Conservation (phyloP, 225 moss, liverwort and hornwort genomes). For the Neckera pumila region DNA sequence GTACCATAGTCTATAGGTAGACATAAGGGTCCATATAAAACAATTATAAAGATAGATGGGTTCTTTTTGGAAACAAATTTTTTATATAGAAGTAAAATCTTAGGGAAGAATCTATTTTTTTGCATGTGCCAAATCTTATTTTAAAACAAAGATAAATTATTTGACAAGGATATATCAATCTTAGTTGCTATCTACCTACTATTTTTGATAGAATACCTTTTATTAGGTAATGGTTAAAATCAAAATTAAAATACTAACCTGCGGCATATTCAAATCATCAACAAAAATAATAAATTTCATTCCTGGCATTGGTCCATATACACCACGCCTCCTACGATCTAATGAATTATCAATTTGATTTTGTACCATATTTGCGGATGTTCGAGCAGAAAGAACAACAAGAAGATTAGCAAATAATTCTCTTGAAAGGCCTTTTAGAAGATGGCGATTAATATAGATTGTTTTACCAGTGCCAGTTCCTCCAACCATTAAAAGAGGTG, state of each 20-base stretch:
- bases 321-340: background rate
- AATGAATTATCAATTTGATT: background rate
- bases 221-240: background rate
- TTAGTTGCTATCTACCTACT: background rate
- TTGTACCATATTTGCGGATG: background rate
- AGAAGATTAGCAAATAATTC: background rate
- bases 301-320: background rate
- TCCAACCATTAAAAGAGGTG: background rate
- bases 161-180: fast-evolving
- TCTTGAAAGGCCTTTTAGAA: background rate
- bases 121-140: background rate
- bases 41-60: background rate
- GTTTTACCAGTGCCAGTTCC: background rate
- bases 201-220: too few relatives aligned
- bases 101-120: background rate
- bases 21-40: background rate
- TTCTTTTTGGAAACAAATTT: background rate
- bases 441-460: background rate
- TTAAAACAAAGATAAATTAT: background rate
- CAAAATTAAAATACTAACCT: background rate
- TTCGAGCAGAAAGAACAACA: background rate
- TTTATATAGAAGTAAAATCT: fast-evolving
- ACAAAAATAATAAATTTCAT: background rate
- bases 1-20: background rate
- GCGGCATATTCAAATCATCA: background rate